These are phyloP conservation scores for Thielaviopsis euricoi DNA, from an alignment of 2,329 filamentous ascomycete species.

Conservation along the genomic window DNA sequence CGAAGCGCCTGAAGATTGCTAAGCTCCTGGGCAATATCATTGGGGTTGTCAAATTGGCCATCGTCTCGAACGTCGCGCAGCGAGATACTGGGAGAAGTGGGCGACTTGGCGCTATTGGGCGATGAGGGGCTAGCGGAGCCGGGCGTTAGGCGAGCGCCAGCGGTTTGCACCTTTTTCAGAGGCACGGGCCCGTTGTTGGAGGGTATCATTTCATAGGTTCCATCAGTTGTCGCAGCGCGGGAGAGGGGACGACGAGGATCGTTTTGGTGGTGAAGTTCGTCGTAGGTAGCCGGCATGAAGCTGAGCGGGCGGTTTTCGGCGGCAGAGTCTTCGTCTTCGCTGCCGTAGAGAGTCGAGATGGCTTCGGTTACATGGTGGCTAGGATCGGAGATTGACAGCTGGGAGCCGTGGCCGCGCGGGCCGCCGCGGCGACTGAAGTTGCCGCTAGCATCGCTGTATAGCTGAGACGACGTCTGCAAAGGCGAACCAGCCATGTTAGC, in stretches of 20 bases:
- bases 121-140: constrained; percentile 19
- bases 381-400: constrained; percentile 64
- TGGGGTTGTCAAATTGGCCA: constrained; percentile 72
- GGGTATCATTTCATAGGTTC: neutral
- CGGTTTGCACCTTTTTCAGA: constrained; percentile 28
- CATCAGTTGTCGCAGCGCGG: neutral
- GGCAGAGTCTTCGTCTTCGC: constrained; percentile 48
- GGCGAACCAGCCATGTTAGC: constrained; percentile 14
- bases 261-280: constrained; percentile 13
- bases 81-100: constrained; percentile 35
- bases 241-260: constrained; percentile 22
- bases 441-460: constrained; percentile 36
- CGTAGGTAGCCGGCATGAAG: constrained; percentile 34
- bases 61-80: constrained; percentile 40
- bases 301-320: constrained; percentile 46
- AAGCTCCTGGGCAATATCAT: constrained; percentile 77
- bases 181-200: constrained; percentile 10
- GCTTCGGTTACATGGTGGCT: constrained; percentile 89
- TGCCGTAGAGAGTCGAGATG: constrained; percentile 80
- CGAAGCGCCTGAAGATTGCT: constrained; percentile 83
- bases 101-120: constrained; percentile 19
- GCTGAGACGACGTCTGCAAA: constrained; percentile 39
- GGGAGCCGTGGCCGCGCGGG: constrained; percentile 36
- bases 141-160: constrained; percentile 23
- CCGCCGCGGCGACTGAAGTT: constrained; percentile 32